Conservation (phyloP, 2,329 filamentous ascomycete genomes). For the Fusarium austroafricanum region DNA sequence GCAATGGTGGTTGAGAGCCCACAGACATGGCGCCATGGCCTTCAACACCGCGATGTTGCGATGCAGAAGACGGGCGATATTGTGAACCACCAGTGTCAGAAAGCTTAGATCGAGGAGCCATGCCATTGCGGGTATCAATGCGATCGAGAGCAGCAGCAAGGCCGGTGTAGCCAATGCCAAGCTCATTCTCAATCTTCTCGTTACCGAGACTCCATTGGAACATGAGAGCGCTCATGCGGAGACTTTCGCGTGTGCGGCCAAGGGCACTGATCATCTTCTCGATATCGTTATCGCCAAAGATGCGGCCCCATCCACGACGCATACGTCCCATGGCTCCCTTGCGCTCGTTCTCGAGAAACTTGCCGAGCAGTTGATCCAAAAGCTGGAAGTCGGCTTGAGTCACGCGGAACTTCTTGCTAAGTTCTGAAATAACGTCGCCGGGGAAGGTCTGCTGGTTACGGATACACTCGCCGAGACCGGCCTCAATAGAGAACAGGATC, state of each 20-base stretch:
- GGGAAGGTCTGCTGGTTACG: conserved; percentile 66
- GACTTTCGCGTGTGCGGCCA: conserved; percentile 67
- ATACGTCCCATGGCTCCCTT: conserved; percentile 70
- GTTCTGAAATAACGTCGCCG: conserved; percentile 69
- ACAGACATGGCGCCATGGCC: conserved; percentile 17
- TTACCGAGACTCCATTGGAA: conserved; percentile 74
- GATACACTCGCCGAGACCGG: conserved; percentile 68
- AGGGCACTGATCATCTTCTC: conserved; percentile 69
- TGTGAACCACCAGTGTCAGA: conserved; percentile 34
- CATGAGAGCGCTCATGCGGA: conserved; percentile 72
- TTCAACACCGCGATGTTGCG: conserved; percentile 41
- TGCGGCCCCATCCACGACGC: conserved; percentile 70
- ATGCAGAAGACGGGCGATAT: conserved; percentile 43
- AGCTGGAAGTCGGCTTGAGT: conserved; percentile 71
- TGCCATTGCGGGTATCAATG: conserved; percentile 45
- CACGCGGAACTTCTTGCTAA: conserved; percentile 72
- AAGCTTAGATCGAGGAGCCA: conserved; percentile 33
- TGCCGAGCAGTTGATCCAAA: conserved; percentile 71
- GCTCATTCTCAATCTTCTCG: conserved; percentile 67
- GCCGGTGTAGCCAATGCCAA: conserved; percentile 75
- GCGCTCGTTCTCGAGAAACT: conserved; percentile 71
- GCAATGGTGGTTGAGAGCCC: conserved; percentile 38
- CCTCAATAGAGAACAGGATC: conserved; percentile 75
- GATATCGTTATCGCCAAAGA: conserved; percentile 72
- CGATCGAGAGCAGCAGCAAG: conserved; percentile 71